A percentile compares a stretch with the other conserved stretches of the same genome.
These are phyloP conservation scores for Ogataea thermomethanolica DNA, from an alignment of 805 yeast genomes.

Conservation along the genomic window DNA sequence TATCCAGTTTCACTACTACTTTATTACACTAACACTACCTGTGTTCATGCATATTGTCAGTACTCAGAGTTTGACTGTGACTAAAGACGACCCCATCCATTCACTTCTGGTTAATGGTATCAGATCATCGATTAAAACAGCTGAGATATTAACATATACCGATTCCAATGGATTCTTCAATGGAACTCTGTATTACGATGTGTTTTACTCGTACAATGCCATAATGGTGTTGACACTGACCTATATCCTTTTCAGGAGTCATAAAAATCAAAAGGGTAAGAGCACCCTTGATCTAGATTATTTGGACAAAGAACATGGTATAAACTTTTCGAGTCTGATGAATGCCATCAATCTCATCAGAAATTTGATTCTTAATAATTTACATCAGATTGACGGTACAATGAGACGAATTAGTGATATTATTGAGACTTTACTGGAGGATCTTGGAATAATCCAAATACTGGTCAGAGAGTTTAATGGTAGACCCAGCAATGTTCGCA, in stretches of 20 bases:
- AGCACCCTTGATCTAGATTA: constrained; percentile 29
- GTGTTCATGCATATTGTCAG: constrained; percentile 39
- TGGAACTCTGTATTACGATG: constrained; percentile 45
- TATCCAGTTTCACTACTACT: constrained; percentile 40
- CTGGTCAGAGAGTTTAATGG: constrained; percentile 30
- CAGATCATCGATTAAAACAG: constrained; percentile 37
- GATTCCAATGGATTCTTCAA: constrained; percentile 37
- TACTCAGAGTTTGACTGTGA: constrained; percentile 33
- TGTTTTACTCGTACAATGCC: constrained; percentile 42
- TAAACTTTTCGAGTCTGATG: constrained; percentile 29
- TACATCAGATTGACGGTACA: constrained; percentile 38
- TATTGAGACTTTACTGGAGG: constrained; percentile 39
- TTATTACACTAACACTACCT: constrained; percentile 41
- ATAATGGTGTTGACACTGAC: constrained; percentile 40
- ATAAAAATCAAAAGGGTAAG: constrained; percentile 20
- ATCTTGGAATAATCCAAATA: constrained; percentile 36
- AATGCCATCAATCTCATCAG: constrained; percentile 35
- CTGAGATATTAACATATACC: constrained; percentile 36
- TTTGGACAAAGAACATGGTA: constrained; percentile 25
- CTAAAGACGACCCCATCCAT: constrained; percentile 42
- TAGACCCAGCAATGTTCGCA: constrained; percentile 28
- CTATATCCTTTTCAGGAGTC: constrained; percentile 34
- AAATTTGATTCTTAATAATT: constrained; percentile 31
- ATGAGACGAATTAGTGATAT: constrained; percentile 42
- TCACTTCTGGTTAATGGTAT: constrained; percentile 39